These are phyloP conservation scores for Fraxinus cuspidata DNA, from an alignment of 257 asterid genomes.

Conservation along the genomic window DNA sequence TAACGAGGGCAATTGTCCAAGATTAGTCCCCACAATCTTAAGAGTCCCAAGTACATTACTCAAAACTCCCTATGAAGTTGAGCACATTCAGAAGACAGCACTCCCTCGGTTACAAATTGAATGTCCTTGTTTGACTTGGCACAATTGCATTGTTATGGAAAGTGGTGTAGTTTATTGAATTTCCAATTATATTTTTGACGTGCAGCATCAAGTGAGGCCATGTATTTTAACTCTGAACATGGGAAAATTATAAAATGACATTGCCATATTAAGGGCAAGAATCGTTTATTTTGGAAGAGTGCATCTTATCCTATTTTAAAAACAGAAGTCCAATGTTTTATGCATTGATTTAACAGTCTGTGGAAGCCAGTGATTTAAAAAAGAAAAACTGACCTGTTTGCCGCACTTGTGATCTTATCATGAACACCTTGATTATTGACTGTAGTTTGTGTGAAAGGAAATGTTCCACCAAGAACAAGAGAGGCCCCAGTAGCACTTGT, in stretches of 20 bases:
- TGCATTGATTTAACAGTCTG: conserved; percentile 7
- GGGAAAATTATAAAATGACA: background rate
- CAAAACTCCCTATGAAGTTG: background rate
- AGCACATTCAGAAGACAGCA: background rate
- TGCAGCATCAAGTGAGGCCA: background rate
- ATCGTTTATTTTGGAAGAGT: background rate
- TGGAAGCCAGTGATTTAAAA: conserved; percentile 1
- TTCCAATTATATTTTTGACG: background rate
- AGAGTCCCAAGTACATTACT: background rate
- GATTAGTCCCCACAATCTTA: background rate
- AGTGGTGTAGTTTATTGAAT: background rate
- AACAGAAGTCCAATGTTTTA: background rate
- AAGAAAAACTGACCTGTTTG: conserved; percentile 58
- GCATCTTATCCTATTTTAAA: background rate
- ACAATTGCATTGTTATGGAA: background rate
- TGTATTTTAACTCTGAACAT: background rate
- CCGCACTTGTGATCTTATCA: conserved; percentile 81
- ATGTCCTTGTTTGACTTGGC: background rate
- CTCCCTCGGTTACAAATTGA: background rate
- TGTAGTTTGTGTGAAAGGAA: conserved; percentile 58
- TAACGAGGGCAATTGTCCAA: background rate
- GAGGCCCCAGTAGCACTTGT: conserved; percentile 84
- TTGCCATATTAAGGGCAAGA: background rate
- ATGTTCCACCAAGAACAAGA: conserved; percentile 74
- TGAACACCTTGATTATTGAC: conserved; percentile 72